Evolutionary conservation across 495 filamentous ascomycete genomes (phyloP).

Genomic region (Talaromyces ruber): DNA sequence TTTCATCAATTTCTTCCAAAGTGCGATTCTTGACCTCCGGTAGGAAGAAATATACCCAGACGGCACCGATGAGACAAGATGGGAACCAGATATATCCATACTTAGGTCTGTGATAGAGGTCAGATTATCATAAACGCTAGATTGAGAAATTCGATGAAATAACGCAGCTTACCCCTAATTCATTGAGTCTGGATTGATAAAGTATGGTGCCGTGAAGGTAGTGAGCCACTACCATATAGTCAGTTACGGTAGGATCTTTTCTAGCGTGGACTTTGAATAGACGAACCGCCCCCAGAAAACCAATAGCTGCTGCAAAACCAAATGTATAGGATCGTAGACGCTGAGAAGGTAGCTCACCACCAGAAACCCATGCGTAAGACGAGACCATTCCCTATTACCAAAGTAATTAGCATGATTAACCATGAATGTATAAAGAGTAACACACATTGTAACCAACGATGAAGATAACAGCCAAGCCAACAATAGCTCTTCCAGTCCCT

Average conservation of each 20-base stretch:
- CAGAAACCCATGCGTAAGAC: constrained; percentile 47
- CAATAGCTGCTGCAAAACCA: constrained; percentile 37
- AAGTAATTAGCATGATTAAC: not conserved
- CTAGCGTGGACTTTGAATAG: not conserved
- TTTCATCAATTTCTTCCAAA: not conserved
- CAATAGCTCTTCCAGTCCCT: constrained; percentile 14
- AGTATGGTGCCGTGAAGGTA: constrained; percentile 54
- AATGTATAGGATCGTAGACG: constrained; percentile 43
- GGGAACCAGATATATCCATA: constrained; percentile 45
- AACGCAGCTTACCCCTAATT: constrained; percentile 34
- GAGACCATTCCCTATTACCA: not conserved
- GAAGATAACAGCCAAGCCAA: not conserved
- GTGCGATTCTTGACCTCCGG: not conserved
- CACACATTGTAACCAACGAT: not conserved
- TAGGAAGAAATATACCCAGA: not conserved
- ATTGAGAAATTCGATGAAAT: too few relatives aligned
- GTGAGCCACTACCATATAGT: constrained; percentile 34
- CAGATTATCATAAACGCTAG: not conserved
- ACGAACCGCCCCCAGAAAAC: constrained; percentile 20
- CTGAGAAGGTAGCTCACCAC: constrained; percentile 42
- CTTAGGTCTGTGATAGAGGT: constrained; percentile 37
- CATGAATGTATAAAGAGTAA: not conserved
- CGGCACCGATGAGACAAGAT: constrained; percentile 10
- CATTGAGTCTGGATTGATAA: constrained; percentile 48
- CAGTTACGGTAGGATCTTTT: not conserved